These are phyloP conservation scores for Kluyveromyces wickerhamii DNA, from an alignment of 805 yeast genomes.

Conservation along the genomic window DNA sequence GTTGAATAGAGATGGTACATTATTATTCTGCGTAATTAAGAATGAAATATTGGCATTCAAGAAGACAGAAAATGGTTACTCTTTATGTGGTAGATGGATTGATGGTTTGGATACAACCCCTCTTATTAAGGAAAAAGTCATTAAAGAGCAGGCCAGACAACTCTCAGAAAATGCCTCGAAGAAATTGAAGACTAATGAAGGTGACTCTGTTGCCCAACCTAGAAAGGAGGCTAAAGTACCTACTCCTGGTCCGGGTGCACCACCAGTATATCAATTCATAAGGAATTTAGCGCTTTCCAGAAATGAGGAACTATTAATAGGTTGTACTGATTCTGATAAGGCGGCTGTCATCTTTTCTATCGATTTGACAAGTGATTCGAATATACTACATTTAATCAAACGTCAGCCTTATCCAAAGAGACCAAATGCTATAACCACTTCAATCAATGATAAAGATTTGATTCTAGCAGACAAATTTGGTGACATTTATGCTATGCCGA, in stretches of 20 bases:
- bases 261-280: slow-evolving; percentile 58
- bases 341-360: slow-evolving; percentile 56
- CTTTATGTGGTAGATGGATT: slow-evolving; percentile 45
- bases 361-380: slow-evolving; percentile 19
- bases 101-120: slow-evolving; percentile 48
- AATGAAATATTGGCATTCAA: slow-evolving; percentile 51
- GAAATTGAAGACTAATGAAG: slow-evolving; percentile 30
- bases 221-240: slow-evolving; percentile 49
- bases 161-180: slow-evolving; percentile 26
- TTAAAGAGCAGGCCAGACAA: slow-evolving; percentile 31
- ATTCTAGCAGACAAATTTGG: slow-evolving; percentile 93
- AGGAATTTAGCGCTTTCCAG: slow-evolving; percentile 51
- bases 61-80: slow-evolving; percentile 26
- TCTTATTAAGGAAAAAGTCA: slow-evolving; percentile 40
- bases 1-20: slow-evolving; percentile 36
- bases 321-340: slow-evolving; percentile 78
- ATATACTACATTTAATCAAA: slow-evolving; percentile 45
- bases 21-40: slow-evolving; percentile 50
- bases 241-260: slow-evolving; percentile 61
- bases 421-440: slow-evolving; percentile 72
- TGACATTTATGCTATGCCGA: slow-evolving; percentile 67
- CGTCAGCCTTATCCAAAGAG: slow-evolving; percentile 83
- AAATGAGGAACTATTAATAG: slow-evolving; percentile 48
- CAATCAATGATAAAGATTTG: slow-evolving; percentile 42
- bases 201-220: slow-evolving; percentile 45